Evolutionary conservation across 2,329 filamentous ascomycete genomes (phyloP), one percentile per base, ranked within the genome.

Genomic region (Epichloe bromicola): DNA sequence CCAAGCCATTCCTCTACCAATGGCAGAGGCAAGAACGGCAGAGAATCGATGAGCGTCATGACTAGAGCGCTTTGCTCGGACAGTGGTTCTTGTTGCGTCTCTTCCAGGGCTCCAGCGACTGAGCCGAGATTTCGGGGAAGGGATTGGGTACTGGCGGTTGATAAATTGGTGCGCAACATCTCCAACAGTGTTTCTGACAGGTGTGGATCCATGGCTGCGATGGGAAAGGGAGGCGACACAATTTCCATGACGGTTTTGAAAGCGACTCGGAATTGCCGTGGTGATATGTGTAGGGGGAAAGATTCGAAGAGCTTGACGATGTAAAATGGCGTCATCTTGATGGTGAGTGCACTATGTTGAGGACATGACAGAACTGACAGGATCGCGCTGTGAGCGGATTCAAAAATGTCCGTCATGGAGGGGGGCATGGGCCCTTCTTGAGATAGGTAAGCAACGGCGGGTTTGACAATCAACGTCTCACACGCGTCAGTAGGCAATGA

Each of bases 171-270:
- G 20, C 85, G 79, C 57, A 85, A 79, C 62, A 94, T 82, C 62
- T 96, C 89, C 12, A 95, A 73, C 1, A 95, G 70, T 1, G 82
- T 84, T 55, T 90, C 86, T 2, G 87, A 83, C n/a, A 95, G 76
- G 52, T 85, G 75, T 0, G 87, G 87, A 55, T 93, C 83, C 5
- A 76, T 76, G 45, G 79, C 81, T 36, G 85, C 81, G 40, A 94
- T 76, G 1, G 81, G 77, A 38, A 86, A 88, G 0, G 89, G 90
- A 3, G 89, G 88, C 3, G 85, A 83, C 11, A 88, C 82, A 53
- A 94, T 83, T 59, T 85, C 84, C 65, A 95, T 80, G 44, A 95
- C 73, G 2, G 88, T 91, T 63, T 85, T 87, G 72, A 95, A 90
- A 11, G 89, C 90, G 10, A 95, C 74, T 33, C 89, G 80, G 71